Percentiles rank a stretch among this genome's conserved stretches.
Conservation (phyloP, 495 filamentous ascomycete species). For the Hypomontagnella submonticulosa region DNA sequence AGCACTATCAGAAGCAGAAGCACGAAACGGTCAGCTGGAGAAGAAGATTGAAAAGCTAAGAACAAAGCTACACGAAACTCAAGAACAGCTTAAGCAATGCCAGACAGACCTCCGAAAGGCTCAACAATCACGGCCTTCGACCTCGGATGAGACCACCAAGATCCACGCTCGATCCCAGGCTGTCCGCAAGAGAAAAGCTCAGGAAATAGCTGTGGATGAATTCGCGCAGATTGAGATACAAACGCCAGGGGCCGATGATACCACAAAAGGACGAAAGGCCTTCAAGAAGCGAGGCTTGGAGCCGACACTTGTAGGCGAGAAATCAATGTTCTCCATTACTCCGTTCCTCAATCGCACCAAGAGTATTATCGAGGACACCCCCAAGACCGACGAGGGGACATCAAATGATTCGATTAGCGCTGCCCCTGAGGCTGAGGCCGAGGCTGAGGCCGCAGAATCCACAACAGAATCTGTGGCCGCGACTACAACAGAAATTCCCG, state of each 20-base stretch:
- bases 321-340: slow-evolving; percentile 91
- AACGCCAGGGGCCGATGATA: slow-evolving; percentile 50
- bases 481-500: neutral
- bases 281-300: slow-evolving; percentile 64
- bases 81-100: slow-evolving; percentile 74
- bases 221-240: slow-evolving; percentile 49
- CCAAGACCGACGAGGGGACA: slow-evolving; percentile 37
- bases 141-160: slow-evolving; percentile 51
- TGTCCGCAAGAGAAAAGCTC: slow-evolving; percentile 48
- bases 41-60: slow-evolving; percentile 73
- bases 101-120: slow-evolving; percentile 58
- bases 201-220: slow-evolving; percentile 50
- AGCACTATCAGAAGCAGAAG: slow-evolving; percentile 61
- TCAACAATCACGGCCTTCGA: slow-evolving; percentile 39
- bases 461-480: slow-evolving; percentile 19
- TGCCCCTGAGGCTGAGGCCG: slow-evolving; percentile 14
- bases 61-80: slow-evolving; percentile 71
- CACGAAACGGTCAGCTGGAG: slow-evolving; percentile 68
- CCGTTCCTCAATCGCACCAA: slow-evolving; percentile 86
- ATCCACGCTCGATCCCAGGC: slow-evolving; percentile 43
- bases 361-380: slow-evolving; percentile 54
- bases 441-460: slow-evolving; percentile 20
- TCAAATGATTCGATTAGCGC: slow-evolving; percentile 43
- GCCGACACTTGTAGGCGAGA: slow-evolving; percentile 75
- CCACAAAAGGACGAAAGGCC: slow-evolving; percentile 48